phyloP scores from a whole-genome alignment of 768 basidiomycete species.

The Cystoderma amianthinum region DNA sequence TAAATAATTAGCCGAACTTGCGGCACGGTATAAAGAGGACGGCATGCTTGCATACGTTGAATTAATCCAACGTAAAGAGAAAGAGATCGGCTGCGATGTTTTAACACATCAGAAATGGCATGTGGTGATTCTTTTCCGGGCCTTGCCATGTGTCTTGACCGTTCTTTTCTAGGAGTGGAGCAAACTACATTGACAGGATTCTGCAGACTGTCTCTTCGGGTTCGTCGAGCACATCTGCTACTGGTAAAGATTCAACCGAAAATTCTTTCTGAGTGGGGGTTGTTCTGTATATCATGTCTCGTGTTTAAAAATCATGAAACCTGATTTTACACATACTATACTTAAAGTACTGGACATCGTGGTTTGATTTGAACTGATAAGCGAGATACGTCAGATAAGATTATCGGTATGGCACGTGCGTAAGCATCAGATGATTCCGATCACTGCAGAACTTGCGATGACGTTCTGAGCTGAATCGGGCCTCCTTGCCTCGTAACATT shows the following conservation, averaged over 20 bases:
- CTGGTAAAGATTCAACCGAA: slow-evolving; percentile 88
- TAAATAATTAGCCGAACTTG: slow-evolving; percentile 57
- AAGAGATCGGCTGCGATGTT: slow-evolving; percentile 83
- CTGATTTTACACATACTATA: too few relatives aligned
- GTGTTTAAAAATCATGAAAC: too few relatives aligned
- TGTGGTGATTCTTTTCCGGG: slow-evolving; percentile 13
- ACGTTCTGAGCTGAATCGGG: too few relatives aligned
- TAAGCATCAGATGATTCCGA: too few relatives aligned
- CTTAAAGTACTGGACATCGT: too few relatives aligned
- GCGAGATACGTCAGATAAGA: too few relatives aligned
- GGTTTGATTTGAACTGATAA: too few relatives aligned
- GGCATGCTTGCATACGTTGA: slow-evolving; percentile 93
- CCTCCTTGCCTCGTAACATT: too few relatives aligned
- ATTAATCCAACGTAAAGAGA: slow-evolving; percentile 82
- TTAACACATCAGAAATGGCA: slow-evolving; percentile 93
- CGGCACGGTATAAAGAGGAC: slow-evolving; percentile 73
- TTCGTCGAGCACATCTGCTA: slow-evolving; percentile 78
- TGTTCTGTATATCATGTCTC: slow-evolving; percentile 4
- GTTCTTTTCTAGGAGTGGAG: slow-evolving; percentile 62
- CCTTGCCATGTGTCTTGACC: neutral
- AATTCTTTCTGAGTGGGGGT: slow-evolving; percentile 79
- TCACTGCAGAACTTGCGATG: too few relatives aligned
- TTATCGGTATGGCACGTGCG: too few relatives aligned
- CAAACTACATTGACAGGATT: slow-evolving; percentile 86
- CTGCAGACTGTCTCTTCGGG: slow-evolving; percentile 80